These are phyloP conservation scores for Tuctoria greenei DNA, from an alignment of 176 grass and related monocot species.

Conservation along the genomic window DNA sequence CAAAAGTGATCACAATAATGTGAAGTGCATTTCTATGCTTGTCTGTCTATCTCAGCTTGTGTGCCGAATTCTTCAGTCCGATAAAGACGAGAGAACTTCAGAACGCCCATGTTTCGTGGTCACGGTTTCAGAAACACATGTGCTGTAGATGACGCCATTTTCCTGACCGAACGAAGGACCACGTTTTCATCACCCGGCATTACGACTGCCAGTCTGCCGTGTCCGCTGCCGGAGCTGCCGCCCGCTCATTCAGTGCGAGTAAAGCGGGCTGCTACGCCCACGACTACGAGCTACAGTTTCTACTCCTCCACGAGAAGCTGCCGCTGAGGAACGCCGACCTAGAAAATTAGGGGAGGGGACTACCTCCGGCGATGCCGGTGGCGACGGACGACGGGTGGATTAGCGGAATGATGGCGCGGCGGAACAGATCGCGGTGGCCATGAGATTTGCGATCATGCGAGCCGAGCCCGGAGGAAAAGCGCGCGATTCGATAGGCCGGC, in stretches of 20 bases:
- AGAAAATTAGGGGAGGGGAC: neutral
- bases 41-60: no score
- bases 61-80: no score
- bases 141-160: slow-evolving; percentile 10
- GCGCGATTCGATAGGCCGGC: slow-evolving; percentile 26
- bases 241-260: slow-evolving; percentile 21
- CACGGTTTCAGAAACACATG: neutral
- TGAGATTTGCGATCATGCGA: neutral
- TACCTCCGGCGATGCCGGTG: no score
- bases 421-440: neutral
- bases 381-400: no score
- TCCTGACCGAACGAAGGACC: neutral
- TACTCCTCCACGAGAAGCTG: no score
- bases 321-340: no score
- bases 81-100: neutral
- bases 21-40: slow-evolving; percentile 29
- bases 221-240: neutral
- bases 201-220: neutral
- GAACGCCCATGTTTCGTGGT: neutral
- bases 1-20: slow-evolving; percentile 41
- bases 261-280: neutral
- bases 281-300: no score
- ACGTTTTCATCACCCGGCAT: neutral
- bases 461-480: slow-evolving; percentile 15
- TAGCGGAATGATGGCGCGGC: slow-evolving; percentile 1